A percentile compares a stretch with the other conserved stretches of the same genome.
phyloP scores from a whole-genome alignment of 495 filamentous ascomycete species.

The Tuber melanosporum region DNA sequence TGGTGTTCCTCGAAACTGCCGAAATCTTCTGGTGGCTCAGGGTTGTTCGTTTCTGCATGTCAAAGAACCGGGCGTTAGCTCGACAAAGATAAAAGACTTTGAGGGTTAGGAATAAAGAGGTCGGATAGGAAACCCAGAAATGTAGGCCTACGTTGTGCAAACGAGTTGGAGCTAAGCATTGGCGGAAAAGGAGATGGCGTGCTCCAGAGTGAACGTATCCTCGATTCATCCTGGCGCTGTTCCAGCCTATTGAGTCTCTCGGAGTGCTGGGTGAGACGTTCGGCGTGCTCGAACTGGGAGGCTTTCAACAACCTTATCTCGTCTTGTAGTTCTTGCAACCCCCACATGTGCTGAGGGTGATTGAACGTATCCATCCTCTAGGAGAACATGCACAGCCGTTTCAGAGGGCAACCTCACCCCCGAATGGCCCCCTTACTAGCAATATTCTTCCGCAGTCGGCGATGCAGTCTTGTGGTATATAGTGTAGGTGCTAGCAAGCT shows the following conservation, averaged over 20 bases:
- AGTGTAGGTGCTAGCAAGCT: not conserved
- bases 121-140: constrained; percentile 58
- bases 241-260: constrained; percentile 56
- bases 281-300: constrained; percentile 58
- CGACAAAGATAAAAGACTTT: constrained; percentile 9
- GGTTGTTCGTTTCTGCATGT: constrained; percentile 61
- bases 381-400: constrained; percentile 36
- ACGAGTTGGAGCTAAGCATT: constrained; percentile 45
- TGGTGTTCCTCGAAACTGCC: constrained; percentile 79
- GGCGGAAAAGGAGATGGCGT: constrained; percentile 61
- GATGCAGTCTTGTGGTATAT: not conserved
- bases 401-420: constrained; percentile 32
- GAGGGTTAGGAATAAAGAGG: constrained; percentile 27
- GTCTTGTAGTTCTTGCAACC: constrained; percentile 55
- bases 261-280: constrained; percentile 45
- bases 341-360: constrained; percentile 37
- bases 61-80: constrained; percentile 19
- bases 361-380: constrained; percentile 38
- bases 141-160: constrained; percentile 41
- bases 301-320: constrained; percentile 62
- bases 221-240: constrained; percentile 59
- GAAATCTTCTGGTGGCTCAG: constrained; percentile 69
- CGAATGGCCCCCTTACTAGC: constrained; percentile 15
- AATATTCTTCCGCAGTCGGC: constrained; percentile 19
- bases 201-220: constrained; percentile 63